phyloP scores from a whole-genome alignment of 202 grass and related monocot species.

The Musa balbisiana region DNA sequence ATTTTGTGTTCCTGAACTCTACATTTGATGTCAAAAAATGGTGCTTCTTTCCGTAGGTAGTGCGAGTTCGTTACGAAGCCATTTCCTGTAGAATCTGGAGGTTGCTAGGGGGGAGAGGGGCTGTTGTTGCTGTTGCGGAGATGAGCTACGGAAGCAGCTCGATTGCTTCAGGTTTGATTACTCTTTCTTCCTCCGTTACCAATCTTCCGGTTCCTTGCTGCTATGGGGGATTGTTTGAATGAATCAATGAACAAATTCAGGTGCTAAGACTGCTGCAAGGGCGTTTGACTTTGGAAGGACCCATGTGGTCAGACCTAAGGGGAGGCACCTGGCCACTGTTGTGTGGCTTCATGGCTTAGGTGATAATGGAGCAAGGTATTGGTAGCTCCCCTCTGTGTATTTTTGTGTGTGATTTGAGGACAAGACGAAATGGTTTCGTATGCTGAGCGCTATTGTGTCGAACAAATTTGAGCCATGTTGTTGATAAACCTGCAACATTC shows the following conservation, averaged over 20 bases:
- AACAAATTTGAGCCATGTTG: neutral
- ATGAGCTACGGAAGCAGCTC: constrained; percentile 13
- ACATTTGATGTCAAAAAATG: neutral
- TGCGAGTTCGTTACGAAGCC: neutral
- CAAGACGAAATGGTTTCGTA: neutral
- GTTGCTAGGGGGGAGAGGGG: neutral
- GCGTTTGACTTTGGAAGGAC: constrained; percentile 79
- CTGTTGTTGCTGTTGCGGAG: neutral
- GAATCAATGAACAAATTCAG: constrained; percentile 32
- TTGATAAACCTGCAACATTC: neutral
- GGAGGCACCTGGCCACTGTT: constrained; percentile 74
- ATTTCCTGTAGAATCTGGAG: neutral
- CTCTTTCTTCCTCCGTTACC: neutral
- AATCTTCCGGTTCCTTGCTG: neutral
- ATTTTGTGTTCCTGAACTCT: neutral
- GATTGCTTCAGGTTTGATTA: constrained; percentile 8
- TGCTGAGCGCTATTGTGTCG: neutral
- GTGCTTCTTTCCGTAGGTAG: neutral
- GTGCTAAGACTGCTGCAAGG: constrained; percentile 44
- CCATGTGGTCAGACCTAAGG: constrained; percentile 94
- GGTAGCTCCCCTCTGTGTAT: neutral
- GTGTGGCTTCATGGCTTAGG: constrained; percentile 98
- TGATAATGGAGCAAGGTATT: constrained; percentile 90
- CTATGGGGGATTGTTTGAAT: neutral
- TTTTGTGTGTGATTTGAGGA: neutral